Evolutionary conservation across 495 filamentous ascomycete genomes (phyloP), one percentile per base, ranked within the genome.

Genomic region (Chaetomium cochliodes): DNA sequence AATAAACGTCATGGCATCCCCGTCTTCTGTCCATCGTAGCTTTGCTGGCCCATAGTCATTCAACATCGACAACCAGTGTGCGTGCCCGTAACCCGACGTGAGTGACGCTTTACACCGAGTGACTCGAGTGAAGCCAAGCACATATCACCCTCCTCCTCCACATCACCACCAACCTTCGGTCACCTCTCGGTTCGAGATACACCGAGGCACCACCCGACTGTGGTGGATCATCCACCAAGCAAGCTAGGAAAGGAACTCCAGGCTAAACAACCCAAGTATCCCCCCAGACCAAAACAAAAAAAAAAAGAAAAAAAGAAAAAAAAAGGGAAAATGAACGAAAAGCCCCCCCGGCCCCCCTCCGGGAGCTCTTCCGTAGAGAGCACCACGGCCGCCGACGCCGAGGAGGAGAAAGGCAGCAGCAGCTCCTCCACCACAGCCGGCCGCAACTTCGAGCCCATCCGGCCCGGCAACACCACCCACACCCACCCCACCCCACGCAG

Each of bases 371-470:
- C 28, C 51, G 2, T 4, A 20, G 16, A 52, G 9, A 26, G 3
- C 25, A 13, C 49, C 12, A 23, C 28, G 6, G 28, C 49, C 2
- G 49, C 20, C n/a, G 52, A 54, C 16, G 13, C 8, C n/a, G 37
- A 55, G 11, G 7, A 37, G 2, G 37, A 55, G 11, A 15, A 37
- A 7, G 8, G 1, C 15, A 47, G 5, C 57, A 37, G 5, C 33
- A 30, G 28, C n/a, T 16, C 56, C 56, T n/a, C 54, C 37, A n/a
- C n/a, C n/a, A n/a, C n/a, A n/a, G 6, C n/a, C n/a, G 4, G 9
- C 1, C 11, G 39, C 23, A 20, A 3, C 39, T 69, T 67, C 26
- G 65, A 50, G 22, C 68, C 68, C 12, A 70, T 70, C 47, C 65
- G 59, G 37, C 37, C 67, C 30, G 28, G 39, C 28, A 20, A 26